A percentile compares a stretch with the other conserved stretches of the same genome.
These are phyloP conservation scores for Paraphoma sp. DNA, from an alignment of 2,329 filamentous ascomycete species.

Conservation along the genomic window DNA sequence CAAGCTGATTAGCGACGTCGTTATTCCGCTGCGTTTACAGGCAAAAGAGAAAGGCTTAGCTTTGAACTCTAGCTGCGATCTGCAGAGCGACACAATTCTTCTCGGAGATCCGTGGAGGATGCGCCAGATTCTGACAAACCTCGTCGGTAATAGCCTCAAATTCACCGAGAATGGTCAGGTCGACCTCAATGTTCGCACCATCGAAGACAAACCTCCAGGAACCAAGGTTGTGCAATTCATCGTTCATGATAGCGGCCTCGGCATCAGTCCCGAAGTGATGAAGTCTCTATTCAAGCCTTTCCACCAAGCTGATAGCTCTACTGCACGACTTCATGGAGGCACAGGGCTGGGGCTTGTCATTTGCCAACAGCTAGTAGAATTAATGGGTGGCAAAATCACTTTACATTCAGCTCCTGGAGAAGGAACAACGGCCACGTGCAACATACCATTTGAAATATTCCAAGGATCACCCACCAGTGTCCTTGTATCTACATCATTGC, in stretches of 20 bases:
- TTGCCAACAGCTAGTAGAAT: constrained; percentile 44
- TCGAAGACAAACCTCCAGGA: constrained; percentile 25
- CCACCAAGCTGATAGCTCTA: constrained; percentile 23
- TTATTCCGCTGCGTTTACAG: constrained; percentile 46
- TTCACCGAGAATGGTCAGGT: constrained; percentile 46
- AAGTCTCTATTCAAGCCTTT: constrained; percentile 24
- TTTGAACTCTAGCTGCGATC: constrained; percentile 62
- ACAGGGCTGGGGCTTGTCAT: constrained; percentile 48
- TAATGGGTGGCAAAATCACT: constrained; percentile 43
- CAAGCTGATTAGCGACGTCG: constrained; percentile 62
- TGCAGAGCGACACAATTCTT: constrained; percentile 56
- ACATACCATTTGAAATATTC: constrained; percentile 53
- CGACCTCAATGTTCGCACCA: constrained; percentile 39
- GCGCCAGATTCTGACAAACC: constrained; percentile 39
- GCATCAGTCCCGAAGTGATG: constrained; percentile 35
- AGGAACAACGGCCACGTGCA: constrained; percentile 76
- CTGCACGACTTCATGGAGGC: constrained; percentile 39
- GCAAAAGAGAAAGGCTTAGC: constrained; percentile 55
- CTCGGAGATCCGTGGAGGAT: constrained; percentile 49
- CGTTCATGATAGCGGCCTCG: constrained; percentile 42
- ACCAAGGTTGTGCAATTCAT: constrained; percentile 32
- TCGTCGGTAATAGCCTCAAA: constrained; percentile 51
- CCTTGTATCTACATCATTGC: neutral
- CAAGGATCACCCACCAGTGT: constrained; percentile 1
- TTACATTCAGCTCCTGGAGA: constrained; percentile 50